Evolutionary conservation across 148 eudicot genomes (phyloP), one percentile per base, ranked within the genome.

Genomic region (Fagopyrum homotropicum): DNA sequence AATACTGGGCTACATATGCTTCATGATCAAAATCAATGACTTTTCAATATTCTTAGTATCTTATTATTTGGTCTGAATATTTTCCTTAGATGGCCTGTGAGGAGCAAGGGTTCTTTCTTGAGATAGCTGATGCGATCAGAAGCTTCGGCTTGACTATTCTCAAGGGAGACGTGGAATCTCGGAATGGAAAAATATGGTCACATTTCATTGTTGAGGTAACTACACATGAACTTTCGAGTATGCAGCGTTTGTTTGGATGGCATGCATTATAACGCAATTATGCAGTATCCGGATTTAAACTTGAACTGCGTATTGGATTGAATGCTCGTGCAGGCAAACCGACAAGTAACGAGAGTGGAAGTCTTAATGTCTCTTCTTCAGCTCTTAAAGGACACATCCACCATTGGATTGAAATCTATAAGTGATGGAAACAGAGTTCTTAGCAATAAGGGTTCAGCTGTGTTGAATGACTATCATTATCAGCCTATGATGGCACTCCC

Each of bases 101-200:
- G 79, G 92, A 92, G 76, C 83, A 80, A 7, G 97, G 93, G 52
- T 86, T 85, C 82, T 95, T 92, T 77, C 83, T 92, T 12, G 97
- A 95, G 85, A 89, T 95, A 75, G 89, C 89, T 9, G 96, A 92
- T 30, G 71, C 81, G 49, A 83, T 95, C 75, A 87, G 89, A 60
- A 80, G 88, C 55, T 81, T 92, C 43, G 97, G 96, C 50, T 82
- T 95, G 83, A 85, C 72, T 7, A 89, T 95, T 70, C 85, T 92
- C 77, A 92, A 95, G 77, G 98, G 98, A 50, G 80, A 84, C 47
- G 89, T 92, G 89, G 96, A 95, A 82, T 80, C 75, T 74, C 87
- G 81, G 48, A 73, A 82, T 43, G 89, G 88, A 76, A 60, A 60
- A 60, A 81, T 92, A 70, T 88, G 96, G 93, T 93, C 93, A 14